Evolutionary conservation across 2,329 filamentous ascomycete species (phyloP), one percentile per base, ranked within the genome.

Genomic region (Knufia petricola): DNA sequence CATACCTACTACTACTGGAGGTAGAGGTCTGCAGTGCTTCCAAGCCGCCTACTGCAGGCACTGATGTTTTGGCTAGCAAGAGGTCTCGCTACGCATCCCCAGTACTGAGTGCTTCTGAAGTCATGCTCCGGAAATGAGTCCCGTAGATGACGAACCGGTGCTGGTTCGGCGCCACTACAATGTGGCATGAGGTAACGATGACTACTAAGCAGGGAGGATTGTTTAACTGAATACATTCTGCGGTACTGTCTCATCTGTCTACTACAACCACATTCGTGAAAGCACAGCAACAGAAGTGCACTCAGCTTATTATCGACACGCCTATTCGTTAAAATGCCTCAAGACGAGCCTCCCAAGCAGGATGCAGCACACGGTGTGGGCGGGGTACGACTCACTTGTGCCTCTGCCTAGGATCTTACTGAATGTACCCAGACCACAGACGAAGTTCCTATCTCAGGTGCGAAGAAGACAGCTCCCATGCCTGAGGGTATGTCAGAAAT

Each of bases 281-380:
- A 36, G 6, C 6, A 4, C 32, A 36, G 6, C 32, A 36, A 17
- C 15, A n/a, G 32, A 36, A 36, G 13, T 17, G 13, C 15, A 13
- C 4, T n/a, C 6, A 36, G 6, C 32, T 36, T n/a, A 36, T 4
- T 6, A 36, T 17, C 13, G 7, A 15, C 15, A 15, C 17, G 7
- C 6, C 4, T n/a, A n/a, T 37, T 9, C 4, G 37, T 4, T 20
- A 24, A 9, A 9, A 67, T 67, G 65, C 59, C 61, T 55, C 65
- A 64, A 58, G 63, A 66, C 55, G 60, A 59, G 42, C 7, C 63
- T 43, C 58, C 58, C 45, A 64, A 65, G 50, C 24, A 48, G 20
- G 46, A 48, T 39, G 24, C 26, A 24, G 46, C 24, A n/a, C 46
- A 41, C 20, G 46, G 46, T 20, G 37, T 32, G 10, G 34, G 46